Percentiles rank a stretch among this genome's conserved stretches.
These are phyloP conservation scores for Fusarium albosuccineum DNA, from an alignment of 2,329 filamentous ascomycete species.

Conservation along the genomic window DNA sequence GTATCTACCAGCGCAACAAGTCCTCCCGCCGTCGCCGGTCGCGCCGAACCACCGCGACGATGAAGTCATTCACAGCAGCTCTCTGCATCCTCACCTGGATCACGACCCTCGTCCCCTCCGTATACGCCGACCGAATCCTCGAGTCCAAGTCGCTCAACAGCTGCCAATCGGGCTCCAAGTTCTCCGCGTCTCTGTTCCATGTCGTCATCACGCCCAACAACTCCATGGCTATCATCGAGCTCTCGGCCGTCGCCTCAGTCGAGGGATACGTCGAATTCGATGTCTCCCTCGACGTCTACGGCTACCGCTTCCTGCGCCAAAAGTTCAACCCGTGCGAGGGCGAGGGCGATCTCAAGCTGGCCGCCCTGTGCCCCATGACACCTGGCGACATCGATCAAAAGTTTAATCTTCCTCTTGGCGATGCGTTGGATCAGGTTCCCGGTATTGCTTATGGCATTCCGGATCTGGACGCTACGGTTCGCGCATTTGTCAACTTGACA, in stretches of 20 bases:
- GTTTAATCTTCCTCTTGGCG: constrained; percentile 74
- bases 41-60: constrained; percentile 5
- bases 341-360: constrained; percentile 64
- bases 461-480: constrained; percentile 88
- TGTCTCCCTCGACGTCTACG: constrained; percentile 83
- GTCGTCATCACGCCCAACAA: constrained; percentile 84
- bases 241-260: constrained; percentile 85
- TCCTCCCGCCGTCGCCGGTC: neutral
- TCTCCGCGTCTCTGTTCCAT: constrained; percentile 90
- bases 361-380: constrained; percentile 90
- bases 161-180: constrained; percentile 85
- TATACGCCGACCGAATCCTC: constrained; percentile 74
- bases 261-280: constrained; percentile 85
- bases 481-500: constrained; percentile 81
- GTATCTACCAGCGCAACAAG: neutral
- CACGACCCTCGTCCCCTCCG: constrained; percentile 18
- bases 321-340: constrained; percentile 83
- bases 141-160: constrained; percentile 85
- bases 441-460: constrained; percentile 89
- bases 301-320: constrained; percentile 76
- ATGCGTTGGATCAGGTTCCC: constrained; percentile 76
- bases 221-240: constrained; percentile 76
- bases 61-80: constrained; percentile 24
- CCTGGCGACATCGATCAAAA: constrained; percentile 81
- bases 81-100: constrained; percentile 31